These are phyloP conservation scores for Raddia distichophylla DNA, from an alignment of 176 grass and related monocot species.

Conservation along the genomic window DNA sequence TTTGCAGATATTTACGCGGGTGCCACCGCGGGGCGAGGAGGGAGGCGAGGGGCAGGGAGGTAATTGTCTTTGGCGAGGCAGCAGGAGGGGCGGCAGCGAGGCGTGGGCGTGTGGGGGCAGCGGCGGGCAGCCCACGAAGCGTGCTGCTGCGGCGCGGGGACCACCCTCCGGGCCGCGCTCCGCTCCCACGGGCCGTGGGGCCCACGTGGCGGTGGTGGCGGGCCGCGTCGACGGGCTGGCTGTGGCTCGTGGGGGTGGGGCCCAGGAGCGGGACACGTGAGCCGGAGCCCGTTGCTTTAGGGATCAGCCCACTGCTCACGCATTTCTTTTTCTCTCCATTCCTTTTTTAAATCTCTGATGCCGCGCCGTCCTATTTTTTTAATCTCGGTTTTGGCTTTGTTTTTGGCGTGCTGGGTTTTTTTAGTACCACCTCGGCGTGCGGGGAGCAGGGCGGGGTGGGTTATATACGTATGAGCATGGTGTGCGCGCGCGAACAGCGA, in stretches of 20 bases:
- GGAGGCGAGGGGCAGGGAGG: neutral
- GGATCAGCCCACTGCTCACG: conserved; percentile 22
- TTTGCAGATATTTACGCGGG: neutral
- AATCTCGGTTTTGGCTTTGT: neutral
- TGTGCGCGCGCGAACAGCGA: neutral
- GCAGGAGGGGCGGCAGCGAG: neutral
- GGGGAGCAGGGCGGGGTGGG: neutral
- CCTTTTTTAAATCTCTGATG: too few species aligned
- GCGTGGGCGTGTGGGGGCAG: conserved; percentile 3
- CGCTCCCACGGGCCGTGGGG: conserved; percentile 4
- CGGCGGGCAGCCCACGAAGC: conserved; percentile 35
- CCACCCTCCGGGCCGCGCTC: too few species aligned
- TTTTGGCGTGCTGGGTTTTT: neutral
- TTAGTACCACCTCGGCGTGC: conserved; percentile 43
- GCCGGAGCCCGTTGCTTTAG: conserved; percentile 41
- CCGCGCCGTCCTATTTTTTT: conserved; percentile 6
- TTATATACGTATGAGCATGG: too few species aligned
- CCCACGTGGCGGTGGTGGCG: neutral
- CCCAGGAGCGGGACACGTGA: conserved; percentile 46
- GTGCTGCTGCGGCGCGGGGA: conserved; percentile 19
- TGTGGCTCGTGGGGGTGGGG: neutral
- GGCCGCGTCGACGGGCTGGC: neutral
- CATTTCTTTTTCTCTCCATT: neutral
- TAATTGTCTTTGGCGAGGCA: neutral
- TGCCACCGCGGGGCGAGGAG: neutral